Conservation (phyloP, 108 stramenopile genomes). For the Fistulifera solaris region DNA sequence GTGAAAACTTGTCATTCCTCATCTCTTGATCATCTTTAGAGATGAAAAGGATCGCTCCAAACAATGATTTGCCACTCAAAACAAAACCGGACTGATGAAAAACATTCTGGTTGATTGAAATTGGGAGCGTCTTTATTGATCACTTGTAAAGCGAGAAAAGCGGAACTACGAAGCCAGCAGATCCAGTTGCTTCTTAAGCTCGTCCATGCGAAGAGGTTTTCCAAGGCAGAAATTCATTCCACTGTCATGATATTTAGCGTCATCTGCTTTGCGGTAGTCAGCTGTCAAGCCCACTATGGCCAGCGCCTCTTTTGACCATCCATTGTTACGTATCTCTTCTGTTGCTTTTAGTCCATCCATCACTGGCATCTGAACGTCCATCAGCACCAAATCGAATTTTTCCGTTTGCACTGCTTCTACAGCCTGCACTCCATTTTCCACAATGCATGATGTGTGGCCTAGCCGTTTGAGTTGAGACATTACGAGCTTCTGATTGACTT, state of each 20-base stretch:
- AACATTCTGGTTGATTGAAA: too few relatives aligned
- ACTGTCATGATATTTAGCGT: slow-evolving; percentile 2
- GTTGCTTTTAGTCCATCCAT: slow-evolving; percentile 49
- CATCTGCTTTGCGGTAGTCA: slow-evolving; percentile 1
- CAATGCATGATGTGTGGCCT: slow-evolving; percentile 21
- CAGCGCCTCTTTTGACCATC: slow-evolving; percentile 14
- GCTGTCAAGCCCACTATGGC: slow-evolving; percentile 47
- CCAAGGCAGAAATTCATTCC: slow-evolving; percentile 14
- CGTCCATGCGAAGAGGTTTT: slow-evolving; percentile 9
- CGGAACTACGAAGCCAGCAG: too few relatives aligned
- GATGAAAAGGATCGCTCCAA: too few relatives aligned
- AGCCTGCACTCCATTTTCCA: slow-evolving; percentile 25
- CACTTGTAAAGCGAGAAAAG: too few relatives aligned
- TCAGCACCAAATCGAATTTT: slow-evolving; percentile 25
- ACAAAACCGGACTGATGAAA: too few relatives aligned
- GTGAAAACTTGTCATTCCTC: too few relatives aligned
- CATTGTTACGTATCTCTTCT: slow-evolving; percentile 23
- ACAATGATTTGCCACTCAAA: too few relatives aligned
- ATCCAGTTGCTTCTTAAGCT: too few relatives aligned
- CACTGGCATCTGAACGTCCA: slow-evolving; percentile 44
- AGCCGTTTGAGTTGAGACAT: slow-evolving; percentile 29
- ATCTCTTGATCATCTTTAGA: too few relatives aligned
- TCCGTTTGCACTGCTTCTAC: slow-evolving; percentile 16
- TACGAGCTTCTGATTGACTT: slow-evolving; percentile 36
- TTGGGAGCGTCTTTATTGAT: too few relatives aligned